These are phyloP conservation scores for Blastomyces gilchristii DNA, from an alignment of 2,329 filamentous ascomycete genomes.

Conservation along the genomic window DNA sequence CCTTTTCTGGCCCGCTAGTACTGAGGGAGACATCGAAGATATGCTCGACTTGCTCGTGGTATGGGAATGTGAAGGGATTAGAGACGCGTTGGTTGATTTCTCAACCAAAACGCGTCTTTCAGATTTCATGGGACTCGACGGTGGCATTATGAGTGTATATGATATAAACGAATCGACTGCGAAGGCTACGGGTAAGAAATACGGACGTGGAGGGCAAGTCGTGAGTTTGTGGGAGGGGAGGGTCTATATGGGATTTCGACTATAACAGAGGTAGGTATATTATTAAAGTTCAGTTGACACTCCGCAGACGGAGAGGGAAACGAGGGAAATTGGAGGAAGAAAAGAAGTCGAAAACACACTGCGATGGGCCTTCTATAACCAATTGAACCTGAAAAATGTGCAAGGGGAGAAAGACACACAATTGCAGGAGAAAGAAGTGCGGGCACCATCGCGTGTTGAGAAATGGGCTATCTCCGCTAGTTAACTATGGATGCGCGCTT, in stretches of 20 bases:
- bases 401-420: background rate
- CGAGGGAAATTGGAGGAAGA: background rate
- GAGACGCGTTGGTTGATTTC: constrained; percentile 34
- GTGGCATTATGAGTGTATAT: constrained; percentile 7
- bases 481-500: background rate
- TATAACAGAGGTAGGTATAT: background rate
- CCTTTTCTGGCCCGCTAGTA: constrained; percentile 32
- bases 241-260: background rate
- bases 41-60: constrained; percentile 15
- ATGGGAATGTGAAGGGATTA: constrained; percentile 24
- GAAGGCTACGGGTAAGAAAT: background rate
- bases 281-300: background rate
- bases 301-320: background rate
- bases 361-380: background rate
- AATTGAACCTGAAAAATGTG: background rate
- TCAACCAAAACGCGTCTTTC: constrained; percentile 33
- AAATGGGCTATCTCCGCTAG: background rate
- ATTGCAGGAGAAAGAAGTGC: background rate
- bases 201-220: background rate
- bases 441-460: background rate
- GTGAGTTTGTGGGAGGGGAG: background rate
- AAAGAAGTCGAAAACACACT: background rate
- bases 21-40: constrained; percentile 22
- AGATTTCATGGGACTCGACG: constrained; percentile 27
- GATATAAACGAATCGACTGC: background rate